Base-by-base conservation (phyloP, 768 basidiomycete genomes). In the Kwoniella heveanensis region DNA sequence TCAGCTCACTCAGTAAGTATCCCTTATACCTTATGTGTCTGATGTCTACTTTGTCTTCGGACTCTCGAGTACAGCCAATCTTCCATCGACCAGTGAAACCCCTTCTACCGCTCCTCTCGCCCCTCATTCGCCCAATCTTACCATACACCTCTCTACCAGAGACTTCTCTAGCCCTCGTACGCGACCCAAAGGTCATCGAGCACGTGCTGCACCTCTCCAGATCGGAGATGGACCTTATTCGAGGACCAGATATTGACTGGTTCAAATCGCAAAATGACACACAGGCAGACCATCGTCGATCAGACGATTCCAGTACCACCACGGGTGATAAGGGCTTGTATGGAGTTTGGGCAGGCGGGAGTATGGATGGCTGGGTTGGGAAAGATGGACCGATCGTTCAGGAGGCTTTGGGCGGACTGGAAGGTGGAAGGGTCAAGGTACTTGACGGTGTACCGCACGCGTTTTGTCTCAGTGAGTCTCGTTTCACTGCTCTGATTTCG, bases 321-420 rank as follows among this genome's bases (percentile, higher is more conserved):
- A n/a, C n/a, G 39, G 39, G 39, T 44, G 50, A 54, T 30, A 80
- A 82, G 66, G 66, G 74, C 9, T 32, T 85, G 19, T 84, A 81
- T 71, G 79, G 88, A 21, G 88, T 86, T 72, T 89, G 86, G 79
- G 64, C 74, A 24, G 60, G 37, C 30, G 88, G 85, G 2, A 81
- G 84, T 39, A 30, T 79, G 6, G 89, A 90, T 72, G 84, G 84
- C 49, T 90, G 89, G 89, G 87, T 91, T 44, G 87, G 87, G 8
- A 79, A 82, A 53, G 83, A 88, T 56, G 84, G 82, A 62, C 78
- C 82, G 19, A 62, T 68, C 6, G 79, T 89, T 17, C 65, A 87
- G 36, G 71, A 67, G 2, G 77, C 73, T 3, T 78, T 87, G 57
- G 77, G 81, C 22, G 78, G 80, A 3, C 48, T 76, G 63, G 24